Percentiles rank a stretch among this genome's conserved stretches.
phyloP scores from a whole-genome alignment of 1,284 basidiomycete genomes.

The Cerrena zonata region DNA sequence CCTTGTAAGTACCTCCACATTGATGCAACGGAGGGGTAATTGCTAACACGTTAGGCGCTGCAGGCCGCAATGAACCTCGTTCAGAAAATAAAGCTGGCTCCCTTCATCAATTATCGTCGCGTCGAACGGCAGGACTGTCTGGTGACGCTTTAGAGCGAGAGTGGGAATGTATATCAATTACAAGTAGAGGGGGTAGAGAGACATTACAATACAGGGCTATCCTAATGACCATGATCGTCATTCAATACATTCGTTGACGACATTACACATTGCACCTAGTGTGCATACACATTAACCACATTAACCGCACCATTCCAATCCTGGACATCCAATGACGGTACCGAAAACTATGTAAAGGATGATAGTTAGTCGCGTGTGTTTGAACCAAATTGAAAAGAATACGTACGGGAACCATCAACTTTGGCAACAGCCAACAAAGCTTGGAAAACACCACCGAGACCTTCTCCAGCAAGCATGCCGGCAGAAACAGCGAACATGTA shows the following conservation, averaged over 20 bases:
- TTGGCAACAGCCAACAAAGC: constrained; percentile 48
- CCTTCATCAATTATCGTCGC: too few species aligned
- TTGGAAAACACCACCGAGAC: constrained; percentile 63
- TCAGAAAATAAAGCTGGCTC: too few species aligned
- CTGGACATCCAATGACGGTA: constrained; percentile 47
- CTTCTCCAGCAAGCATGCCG: constrained; percentile 64
- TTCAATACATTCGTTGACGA: not conserved
- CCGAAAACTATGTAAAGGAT: constrained; percentile 31
- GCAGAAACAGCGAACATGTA: constrained; percentile 58
- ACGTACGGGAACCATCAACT: constrained; percentile 44
- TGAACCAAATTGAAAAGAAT: not conserved
- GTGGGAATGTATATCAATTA: too few species aligned
- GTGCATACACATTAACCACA: too few species aligned
- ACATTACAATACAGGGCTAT: not conserved
- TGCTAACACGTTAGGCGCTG: too few species aligned
- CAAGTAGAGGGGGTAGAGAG: too few species aligned
- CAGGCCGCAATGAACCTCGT: too few species aligned
- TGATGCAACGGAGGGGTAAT: too few species aligned
- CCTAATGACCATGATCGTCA: not conserved
- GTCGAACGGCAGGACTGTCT: too few species aligned
- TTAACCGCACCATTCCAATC: constrained; percentile 44
- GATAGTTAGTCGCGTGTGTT: constrained; percentile 2
- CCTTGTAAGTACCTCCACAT: too few species aligned
- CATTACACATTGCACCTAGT: not conserved
- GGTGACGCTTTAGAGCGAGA: too few species aligned